Conservation (phyloP, 805 yeast genomes). For the Ogataea sp. region DNA sequence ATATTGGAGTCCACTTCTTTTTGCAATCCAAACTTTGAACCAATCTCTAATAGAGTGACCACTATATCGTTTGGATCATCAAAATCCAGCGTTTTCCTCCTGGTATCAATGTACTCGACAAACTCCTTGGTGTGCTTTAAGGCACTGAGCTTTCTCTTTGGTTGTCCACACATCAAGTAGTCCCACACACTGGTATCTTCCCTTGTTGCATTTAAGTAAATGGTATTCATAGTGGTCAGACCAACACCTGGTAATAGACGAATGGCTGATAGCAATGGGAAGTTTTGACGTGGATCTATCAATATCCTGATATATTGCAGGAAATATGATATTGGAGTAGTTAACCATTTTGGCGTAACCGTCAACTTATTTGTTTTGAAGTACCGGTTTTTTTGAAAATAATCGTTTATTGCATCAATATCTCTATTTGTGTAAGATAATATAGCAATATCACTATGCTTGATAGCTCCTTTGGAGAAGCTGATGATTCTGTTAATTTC, state of each 20-base stretch:
- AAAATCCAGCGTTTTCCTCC: constrained; percentile 16
- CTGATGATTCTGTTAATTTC: constrained; percentile 36
- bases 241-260: constrained; percentile 17
- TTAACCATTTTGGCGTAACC: constrained; percentile 45
- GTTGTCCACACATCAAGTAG: constrained; percentile 9
- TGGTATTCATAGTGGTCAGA: constrained; percentile 8
- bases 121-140: constrained; percentile 5
- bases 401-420: constrained; percentile 29
- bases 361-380: constrained; percentile 36
- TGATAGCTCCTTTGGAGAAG: constrained; percentile 33
- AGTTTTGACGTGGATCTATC: constrained; percentile 20
- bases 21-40: constrained; percentile 27
- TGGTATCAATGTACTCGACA: constrained; percentile 8
- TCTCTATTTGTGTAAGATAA: constrained; percentile 46
- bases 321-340: constrained; percentile 33
- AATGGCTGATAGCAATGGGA: constrained; percentile 18
- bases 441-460: constrained; percentile 43
- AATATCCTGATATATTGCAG: constrained; percentile 41
- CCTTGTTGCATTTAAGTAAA: constrained; percentile 11
- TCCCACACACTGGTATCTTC: constrained; percentile 16
- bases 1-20: constrained; percentile 20
- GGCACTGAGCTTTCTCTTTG: constrained; percentile 5
- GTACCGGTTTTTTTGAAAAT: constrained; percentile 29
- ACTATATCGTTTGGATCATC: constrained; percentile 31
- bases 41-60: constrained; percentile 23